Evolutionary conservation across 1,284 basidiomycete genomes (phyloP), one percentile per base, ranked within the genome.

Genomic region (Pascua guehoae): DNA sequence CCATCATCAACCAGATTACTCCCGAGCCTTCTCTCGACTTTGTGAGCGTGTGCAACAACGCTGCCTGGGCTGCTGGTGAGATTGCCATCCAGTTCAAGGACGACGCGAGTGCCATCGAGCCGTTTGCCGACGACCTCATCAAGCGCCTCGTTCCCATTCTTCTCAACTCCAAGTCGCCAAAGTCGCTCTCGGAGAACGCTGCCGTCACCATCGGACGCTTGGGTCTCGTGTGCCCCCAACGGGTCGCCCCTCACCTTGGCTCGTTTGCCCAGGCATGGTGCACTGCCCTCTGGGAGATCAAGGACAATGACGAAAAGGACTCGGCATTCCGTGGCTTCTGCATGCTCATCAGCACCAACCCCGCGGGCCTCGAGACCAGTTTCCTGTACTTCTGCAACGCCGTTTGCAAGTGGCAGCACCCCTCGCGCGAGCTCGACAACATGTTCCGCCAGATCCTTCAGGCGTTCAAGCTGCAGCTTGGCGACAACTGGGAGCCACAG

Each of bases 251-350:
- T 37, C 88, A 94, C 69, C 81, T 98, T 45, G 84, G 86, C 8
- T 87, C 90, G 64, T 98, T 96, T 75, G 91, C 93, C 10, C 89
- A 92, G 74, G 86, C 88, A 11, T 99, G 96, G 96, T 98, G 95
- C 77, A 89, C 92, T 67, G 93, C 95, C 9, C 79, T 99, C 56
- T 94, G 94, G 78, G 96, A 98, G 76, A 98, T 98, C 75, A 89
- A 96, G 67, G 96, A 99, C 74, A 99, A 98, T 71, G 95, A 98
- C 67, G 96, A 99, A 80, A 99, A 98, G 79, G 96, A 98, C 72
- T 96, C 92, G n/a, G 96, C 96, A 7, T 99, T 98, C 84, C 83
- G 93, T 57, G 96, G 96, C 2, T 84, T 99, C 68, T 99, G 96
- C 79, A 91, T 91, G 54, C 87, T 98, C 60, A 92, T 98, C 63